Evolutionary conservation across 2,329 filamentous ascomycete species (phyloP).

Genomic region (Ceratocystis papillata): DNA sequence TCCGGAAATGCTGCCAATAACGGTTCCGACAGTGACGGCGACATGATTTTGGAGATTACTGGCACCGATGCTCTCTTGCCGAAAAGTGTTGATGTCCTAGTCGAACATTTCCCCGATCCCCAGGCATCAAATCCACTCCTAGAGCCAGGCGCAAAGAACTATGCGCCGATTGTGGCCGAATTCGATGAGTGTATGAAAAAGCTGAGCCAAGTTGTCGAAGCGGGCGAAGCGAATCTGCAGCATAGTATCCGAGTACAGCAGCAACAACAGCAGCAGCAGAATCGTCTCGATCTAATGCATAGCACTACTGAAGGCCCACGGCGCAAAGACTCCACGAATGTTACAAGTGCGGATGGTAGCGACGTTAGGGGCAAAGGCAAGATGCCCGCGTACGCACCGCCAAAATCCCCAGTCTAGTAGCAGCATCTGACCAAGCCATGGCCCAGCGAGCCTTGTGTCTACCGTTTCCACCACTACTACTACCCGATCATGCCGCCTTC

Average conservation of each 20-base stretch:
- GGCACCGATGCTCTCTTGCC: conserved; percentile 13
- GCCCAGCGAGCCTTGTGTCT: no score
- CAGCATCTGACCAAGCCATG: background rate
- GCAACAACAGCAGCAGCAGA: conserved; percentile 22
- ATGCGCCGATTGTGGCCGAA: conserved; percentile 42
- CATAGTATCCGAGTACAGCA: conserved; percentile 26
- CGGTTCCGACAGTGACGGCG: conserved; percentile 14
- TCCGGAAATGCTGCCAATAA: background rate
- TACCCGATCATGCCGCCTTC: background rate
- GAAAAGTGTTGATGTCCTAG: background rate
- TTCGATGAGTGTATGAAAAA: conserved; percentile 49
- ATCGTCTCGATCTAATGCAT: background rate
- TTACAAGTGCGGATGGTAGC: conserved; percentile 22
- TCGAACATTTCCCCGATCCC: conserved; percentile 2
- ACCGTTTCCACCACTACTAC: no score
- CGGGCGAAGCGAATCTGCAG: conserved; percentile 38
- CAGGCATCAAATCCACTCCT: conserved; percentile 21
- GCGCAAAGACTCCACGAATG: background rate
- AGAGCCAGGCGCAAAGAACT: conserved; percentile 33
- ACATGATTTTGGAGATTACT: conserved; percentile 20
- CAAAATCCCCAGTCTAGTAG: background rate
- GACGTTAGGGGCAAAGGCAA: conserved; percentile 9
- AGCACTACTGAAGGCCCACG: background rate
- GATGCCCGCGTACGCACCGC: background rate
- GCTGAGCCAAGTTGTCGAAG: conserved; percentile 44